A percentile compares a stretch with the other conserved stretches of the same genome.
phyloP scores from a whole-genome alignment of 2,329 filamentous ascomycete species.

The Podosphaera xanthii region DNA sequence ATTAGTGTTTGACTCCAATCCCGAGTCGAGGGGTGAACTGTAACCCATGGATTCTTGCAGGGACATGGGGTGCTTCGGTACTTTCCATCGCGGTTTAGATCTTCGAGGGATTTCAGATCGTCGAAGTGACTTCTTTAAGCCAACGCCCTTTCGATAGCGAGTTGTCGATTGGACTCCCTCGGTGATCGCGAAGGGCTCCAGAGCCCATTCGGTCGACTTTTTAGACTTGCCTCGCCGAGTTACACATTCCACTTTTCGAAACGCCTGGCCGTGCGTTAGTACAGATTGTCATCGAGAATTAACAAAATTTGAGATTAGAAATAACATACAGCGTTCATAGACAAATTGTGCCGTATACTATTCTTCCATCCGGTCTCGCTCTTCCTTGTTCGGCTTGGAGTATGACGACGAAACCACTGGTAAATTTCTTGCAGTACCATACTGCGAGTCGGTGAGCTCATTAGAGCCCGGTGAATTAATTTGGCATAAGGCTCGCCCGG shows the following conservation, averaged over 20 bases:
- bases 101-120: too few species aligned
- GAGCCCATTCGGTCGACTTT: slow-evolving; percentile 54
- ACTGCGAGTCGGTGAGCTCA: slow-evolving; percentile 37
- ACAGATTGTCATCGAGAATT: not conserved
- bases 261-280: slow-evolving; percentile 20
- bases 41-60: too few species aligned
- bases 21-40: too few species aligned
- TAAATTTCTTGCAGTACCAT: slow-evolving; percentile 78
- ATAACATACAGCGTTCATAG: slow-evolving; percentile 65
- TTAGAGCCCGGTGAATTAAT: slow-evolving; percentile 56
- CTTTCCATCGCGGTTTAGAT: too few species aligned
- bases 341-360: slow-evolving; percentile 84
- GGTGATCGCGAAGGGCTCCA: slow-evolving; percentile 44
- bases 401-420: slow-evolving; percentile 68
- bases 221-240: slow-evolving; percentile 27
- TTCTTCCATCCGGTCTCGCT: slow-evolving; percentile 56
- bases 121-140: not conserved
- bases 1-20: too few species aligned
- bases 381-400: slow-evolving; percentile 30
- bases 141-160: slow-evolving; percentile 37
- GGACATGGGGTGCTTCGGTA: too few species aligned
- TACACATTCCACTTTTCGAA: slow-evolving; percentile 26
- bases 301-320: not conserved
- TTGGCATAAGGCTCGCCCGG: slow-evolving; percentile 51
- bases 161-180: slow-evolving; percentile 73